These are phyloP conservation scores for Aspergillus sclerotialis DNA, from an alignment of 2,329 filamentous ascomycete genomes.

Conservation along the genomic window DNA sequence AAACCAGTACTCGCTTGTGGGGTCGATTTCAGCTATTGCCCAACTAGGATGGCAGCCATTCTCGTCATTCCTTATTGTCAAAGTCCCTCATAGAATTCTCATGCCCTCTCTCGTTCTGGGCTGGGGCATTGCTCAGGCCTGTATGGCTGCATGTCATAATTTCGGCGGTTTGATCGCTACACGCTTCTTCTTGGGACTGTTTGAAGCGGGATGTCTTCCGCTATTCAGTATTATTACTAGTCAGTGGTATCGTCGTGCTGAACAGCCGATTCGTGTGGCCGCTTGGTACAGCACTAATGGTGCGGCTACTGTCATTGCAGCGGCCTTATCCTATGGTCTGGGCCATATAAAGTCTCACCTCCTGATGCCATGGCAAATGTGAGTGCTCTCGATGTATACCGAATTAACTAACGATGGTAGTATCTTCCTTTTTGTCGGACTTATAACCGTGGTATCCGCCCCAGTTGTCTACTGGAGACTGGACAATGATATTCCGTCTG, in stretches of 20 bases:
- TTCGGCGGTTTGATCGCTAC: conserved; percentile 42
- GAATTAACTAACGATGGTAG: conserved; percentile 12
- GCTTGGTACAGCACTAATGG: conserved; percentile 63
- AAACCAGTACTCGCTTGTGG: conserved; percentile 51
- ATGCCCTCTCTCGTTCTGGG: conserved; percentile 46
- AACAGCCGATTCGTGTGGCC: conserved; percentile 58
- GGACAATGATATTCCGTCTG: conserved; percentile 50
- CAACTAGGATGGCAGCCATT: conserved; percentile 57
- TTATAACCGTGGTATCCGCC: conserved; percentile 52
- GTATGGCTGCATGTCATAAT: conserved; percentile 42
- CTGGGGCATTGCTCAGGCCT: conserved; percentile 44
- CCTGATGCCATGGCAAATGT: conserved; percentile 47
- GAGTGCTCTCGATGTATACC: conserved; percentile 5
- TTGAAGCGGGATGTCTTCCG: conserved; percentile 46
- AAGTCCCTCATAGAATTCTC: conserved; percentile 52
- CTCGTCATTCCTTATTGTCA: conserved; percentile 54
- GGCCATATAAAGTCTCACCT: conserved; percentile 44
- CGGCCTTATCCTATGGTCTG: conserved; percentile 50
- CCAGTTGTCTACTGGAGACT: conserved; percentile 55
- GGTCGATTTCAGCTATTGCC: conserved; percentile 53
- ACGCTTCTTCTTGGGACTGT: conserved; percentile 48
- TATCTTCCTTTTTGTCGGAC: conserved; percentile 56
- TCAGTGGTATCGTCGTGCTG: conserved; percentile 43
- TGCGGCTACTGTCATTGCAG: conserved; percentile 50
- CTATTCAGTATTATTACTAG: conserved; percentile 40